Percentiles rank a stretch among this genome's conserved stretches.
phyloP scores from a whole-genome alignment of 2,329 filamentous ascomycete genomes.

The Microcyclospora tardicrescens region DNA sequence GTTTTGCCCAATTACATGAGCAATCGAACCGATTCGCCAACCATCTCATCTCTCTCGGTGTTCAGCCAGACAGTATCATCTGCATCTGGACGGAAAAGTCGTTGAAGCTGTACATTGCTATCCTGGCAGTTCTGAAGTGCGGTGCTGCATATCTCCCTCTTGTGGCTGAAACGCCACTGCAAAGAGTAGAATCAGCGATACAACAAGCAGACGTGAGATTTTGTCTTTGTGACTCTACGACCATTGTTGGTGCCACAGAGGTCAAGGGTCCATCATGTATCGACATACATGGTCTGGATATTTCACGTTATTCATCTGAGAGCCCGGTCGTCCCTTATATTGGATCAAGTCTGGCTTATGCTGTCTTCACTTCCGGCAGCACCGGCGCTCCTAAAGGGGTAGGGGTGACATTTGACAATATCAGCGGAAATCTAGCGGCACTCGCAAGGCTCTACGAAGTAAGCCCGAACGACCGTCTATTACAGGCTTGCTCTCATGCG shows the following conservation, averaged over 20 bases:
- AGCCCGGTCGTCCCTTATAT: constrained; percentile 30
- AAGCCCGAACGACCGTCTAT: constrained; percentile 41
- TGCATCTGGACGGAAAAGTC: constrained; percentile 70
- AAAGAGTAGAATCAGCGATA: constrained; percentile 50
- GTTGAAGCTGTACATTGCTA: constrained; percentile 54
- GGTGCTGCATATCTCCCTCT: constrained; percentile 73
- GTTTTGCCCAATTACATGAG: constrained; percentile 52
- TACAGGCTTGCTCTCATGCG: constrained; percentile 73
- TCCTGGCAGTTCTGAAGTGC: constrained; percentile 61
- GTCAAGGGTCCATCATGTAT: constrained; percentile 1
- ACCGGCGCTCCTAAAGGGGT: constrained; percentile 73
- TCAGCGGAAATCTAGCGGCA: constrained; percentile 60
- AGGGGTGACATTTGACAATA: constrained; percentile 60
- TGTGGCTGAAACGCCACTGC: constrained; percentile 53
- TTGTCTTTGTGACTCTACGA: constrained; percentile 28
- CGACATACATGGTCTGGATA: constrained; percentile 21
- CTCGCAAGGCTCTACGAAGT: constrained; percentile 55
- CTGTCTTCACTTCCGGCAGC: constrained; percentile 73
- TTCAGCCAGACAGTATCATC: constrained; percentile 45
- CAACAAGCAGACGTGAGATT: constrained; percentile 42
- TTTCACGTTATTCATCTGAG: constrained; percentile 19
- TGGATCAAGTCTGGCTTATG: constrained; percentile 48
- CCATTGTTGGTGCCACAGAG: constrained; percentile 2
- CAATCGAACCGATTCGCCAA: constrained; percentile 52
- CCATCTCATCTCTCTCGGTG: constrained; percentile 37